Evolutionary conservation across 1,284 basidiomycete genomes (phyloP), one percentile per base, ranked within the genome.

Genomic region (Melanopsichium pennsylvanicum): DNA sequence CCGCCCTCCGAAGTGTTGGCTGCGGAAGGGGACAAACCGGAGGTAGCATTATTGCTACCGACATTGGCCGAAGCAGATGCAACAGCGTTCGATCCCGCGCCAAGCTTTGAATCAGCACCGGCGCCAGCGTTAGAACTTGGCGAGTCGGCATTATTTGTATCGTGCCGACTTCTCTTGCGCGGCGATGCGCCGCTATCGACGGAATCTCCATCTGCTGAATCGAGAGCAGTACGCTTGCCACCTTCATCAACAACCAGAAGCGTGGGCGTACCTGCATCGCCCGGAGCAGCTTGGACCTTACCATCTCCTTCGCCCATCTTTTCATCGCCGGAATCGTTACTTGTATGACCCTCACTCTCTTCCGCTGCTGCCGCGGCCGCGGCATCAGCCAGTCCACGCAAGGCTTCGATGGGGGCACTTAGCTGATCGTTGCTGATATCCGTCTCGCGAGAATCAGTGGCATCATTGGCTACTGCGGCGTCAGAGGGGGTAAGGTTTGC

Each of bases 361-460:
- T 52, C 57, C 4, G 42, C 52, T 2, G 93, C 92, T 2, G 92
- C 90, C 81, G 93, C 92, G 21, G 91, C 93, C 5, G 92, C 92
- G 2, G 92, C 92, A 79, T 95, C 94, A 12, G 92, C 93, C 37
- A 95, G 84, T 2, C 92, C 91, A 78, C 95, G 90, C 27, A 95
- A 84, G 5, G 93, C 93, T 79, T 95, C 92, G 57, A 95, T 95
- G 1, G 93, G 93, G 0, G 93, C 92, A 61, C 90, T 64, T 38
- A 70, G 67, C 49, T 70, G 67, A 10, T 70, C 67, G 42, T 70
- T 70, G 56, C 61, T 64, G 32, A 70, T 56, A 38, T 70, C 67
- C 4, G 67, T 52, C 21, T 70, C 67, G 43, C 54, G 60, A 13
- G 44, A 11, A 11, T 63, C 48, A 9, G 15, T 44, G 10, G 51